These are phyloP conservation scores for Cystobasidiaceae sp. DNA, from an alignment of 1,284 basidiomycete species.

Conservation along the genomic window DNA sequence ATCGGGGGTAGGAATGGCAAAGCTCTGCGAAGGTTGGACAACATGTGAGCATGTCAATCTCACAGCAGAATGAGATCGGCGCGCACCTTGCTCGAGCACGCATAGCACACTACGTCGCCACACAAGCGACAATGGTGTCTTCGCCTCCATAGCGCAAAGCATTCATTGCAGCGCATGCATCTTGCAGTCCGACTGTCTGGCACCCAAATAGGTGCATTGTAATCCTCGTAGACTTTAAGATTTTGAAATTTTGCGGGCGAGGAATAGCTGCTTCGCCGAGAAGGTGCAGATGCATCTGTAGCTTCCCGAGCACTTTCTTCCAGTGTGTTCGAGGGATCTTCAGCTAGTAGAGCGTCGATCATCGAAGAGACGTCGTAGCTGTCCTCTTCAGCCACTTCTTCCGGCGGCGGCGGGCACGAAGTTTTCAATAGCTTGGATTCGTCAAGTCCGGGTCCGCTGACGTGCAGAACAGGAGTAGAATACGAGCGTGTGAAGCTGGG, in stretches of 20 bases:
- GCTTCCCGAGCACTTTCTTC: too few species aligned
- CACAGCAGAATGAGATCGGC: neutral
- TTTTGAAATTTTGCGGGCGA: neutral
- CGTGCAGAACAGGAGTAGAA: too few species aligned
- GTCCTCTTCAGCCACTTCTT: too few species aligned
- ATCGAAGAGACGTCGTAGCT: too few species aligned
- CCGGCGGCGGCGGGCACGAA: too few species aligned
- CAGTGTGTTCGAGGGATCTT: too few species aligned
- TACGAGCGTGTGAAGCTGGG: too few species aligned
- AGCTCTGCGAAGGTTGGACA: slow-evolving; percentile 5
- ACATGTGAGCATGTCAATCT: neutral
- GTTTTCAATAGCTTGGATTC: too few species aligned
- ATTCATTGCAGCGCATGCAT: slow-evolving; percentile 73
- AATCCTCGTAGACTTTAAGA: slow-evolving; percentile 63
- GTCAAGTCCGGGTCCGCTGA: too few species aligned
- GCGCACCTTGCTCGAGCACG: slow-evolving; percentile 70
- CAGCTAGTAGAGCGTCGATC: too few species aligned
- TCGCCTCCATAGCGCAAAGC: slow-evolving; percentile 74
- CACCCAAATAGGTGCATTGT: slow-evolving; percentile 86
- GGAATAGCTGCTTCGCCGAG: slow-evolving; percentile 2
- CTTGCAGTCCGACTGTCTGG: slow-evolving; percentile 72
- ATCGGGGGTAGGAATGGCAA: slow-evolving; percentile 12
- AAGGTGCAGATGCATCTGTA: too few species aligned
- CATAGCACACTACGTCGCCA: slow-evolving; percentile 75
- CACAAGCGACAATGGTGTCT: slow-evolving; percentile 87